Evolutionary conservation across 2,329 filamentous ascomycete species (phyloP).

Genomic region (Penicillium sp.): DNA sequence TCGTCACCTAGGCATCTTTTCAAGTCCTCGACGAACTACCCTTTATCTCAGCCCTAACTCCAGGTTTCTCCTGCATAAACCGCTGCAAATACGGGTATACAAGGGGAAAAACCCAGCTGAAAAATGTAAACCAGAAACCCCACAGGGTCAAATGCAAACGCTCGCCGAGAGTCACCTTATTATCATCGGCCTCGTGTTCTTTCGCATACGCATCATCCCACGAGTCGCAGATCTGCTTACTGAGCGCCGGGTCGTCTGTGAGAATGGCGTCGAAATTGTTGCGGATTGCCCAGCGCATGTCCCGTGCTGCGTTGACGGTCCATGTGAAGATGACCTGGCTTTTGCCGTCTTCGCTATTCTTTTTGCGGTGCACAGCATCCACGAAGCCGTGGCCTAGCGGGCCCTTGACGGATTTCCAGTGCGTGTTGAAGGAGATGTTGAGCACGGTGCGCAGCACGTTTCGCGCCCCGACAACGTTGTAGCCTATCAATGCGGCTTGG

Average conservation of each 20-base stretch:
- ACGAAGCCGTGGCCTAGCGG: slow-evolving; percentile 66
- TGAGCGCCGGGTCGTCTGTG: slow-evolving; percentile 69
- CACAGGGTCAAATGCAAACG: slow-evolving; percentile 1
- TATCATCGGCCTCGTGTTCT: slow-evolving; percentile 1
- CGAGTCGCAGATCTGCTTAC: slow-evolving; percentile 7
- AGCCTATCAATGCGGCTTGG: slow-evolving; percentile 39
- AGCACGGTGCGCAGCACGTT: slow-evolving; percentile 63
- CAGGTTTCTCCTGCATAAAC: slow-evolving; percentile 7
- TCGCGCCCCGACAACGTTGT: slow-evolving; percentile 56
- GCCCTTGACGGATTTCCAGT: slow-evolving; percentile 64
- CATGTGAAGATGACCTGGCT: slow-evolving; percentile 67
- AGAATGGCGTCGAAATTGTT: slow-evolving; percentile 72
- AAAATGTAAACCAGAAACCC: slow-evolving; percentile 7
- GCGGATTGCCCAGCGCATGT: slow-evolving; percentile 78
- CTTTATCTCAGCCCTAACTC: background rate
- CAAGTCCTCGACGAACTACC: slow-evolving; percentile 1
- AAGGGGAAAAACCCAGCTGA: slow-evolving; percentile 8
- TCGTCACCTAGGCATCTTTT: too few species aligned
- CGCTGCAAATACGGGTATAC: slow-evolving; percentile 8
- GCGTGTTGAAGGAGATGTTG: slow-evolving; percentile 69
- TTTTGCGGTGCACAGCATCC: slow-evolving; percentile 52
- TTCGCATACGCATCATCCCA: slow-evolving; percentile 8
- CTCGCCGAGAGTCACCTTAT: slow-evolving; percentile 5
- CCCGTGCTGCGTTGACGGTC: slow-evolving; percentile 76
- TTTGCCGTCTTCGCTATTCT: slow-evolving; percentile 16